Conservation (phyloP, 148 eudicot species). For the Diospyros lotus region DNA sequence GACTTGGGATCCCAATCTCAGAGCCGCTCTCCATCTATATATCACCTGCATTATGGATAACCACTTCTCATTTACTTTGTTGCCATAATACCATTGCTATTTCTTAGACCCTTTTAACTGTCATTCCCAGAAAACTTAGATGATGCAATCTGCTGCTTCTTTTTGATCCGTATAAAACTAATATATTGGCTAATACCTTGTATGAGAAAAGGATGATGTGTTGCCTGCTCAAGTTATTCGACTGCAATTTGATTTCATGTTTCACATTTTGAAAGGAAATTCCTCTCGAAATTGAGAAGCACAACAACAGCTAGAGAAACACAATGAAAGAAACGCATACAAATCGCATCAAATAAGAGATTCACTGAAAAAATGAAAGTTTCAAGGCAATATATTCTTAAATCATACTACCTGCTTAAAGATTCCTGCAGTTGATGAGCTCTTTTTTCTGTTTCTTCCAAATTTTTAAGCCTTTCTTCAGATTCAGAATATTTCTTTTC, state of each 20-base stretch:
- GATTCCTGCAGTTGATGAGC: conserved; percentile 68
- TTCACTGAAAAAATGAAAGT: not conserved
- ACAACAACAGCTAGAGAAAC: not conserved
- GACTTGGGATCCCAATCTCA: no score
- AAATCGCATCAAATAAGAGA: not conserved
- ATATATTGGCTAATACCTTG: no score
- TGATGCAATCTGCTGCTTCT: not conserved
- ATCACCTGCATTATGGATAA: no score
- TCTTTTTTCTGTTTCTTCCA: conserved; percentile 75
- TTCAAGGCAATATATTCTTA: not conserved
- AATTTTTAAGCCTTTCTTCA: conserved; percentile 50
- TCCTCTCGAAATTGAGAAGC: not conserved
- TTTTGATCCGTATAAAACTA: no score
- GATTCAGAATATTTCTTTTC: conserved; percentile 54
- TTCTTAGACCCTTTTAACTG: no score
- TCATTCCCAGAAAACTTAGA: no score
- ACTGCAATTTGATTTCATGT: not conserved
- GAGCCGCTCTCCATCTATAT: no score
- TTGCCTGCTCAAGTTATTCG: not conserved
- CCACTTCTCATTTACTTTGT: no score
- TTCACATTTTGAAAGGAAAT: conserved; percentile 3
- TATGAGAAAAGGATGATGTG: not conserved
- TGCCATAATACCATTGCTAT: no score
- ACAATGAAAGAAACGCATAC: not conserved
- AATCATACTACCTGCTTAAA: conserved; percentile 49